Percentiles rank a stretch among this genome's conserved stretches.
phyloP scores from a whole-genome alignment of 345 rosid species.

The Dipteronia sinensis region DNA sequence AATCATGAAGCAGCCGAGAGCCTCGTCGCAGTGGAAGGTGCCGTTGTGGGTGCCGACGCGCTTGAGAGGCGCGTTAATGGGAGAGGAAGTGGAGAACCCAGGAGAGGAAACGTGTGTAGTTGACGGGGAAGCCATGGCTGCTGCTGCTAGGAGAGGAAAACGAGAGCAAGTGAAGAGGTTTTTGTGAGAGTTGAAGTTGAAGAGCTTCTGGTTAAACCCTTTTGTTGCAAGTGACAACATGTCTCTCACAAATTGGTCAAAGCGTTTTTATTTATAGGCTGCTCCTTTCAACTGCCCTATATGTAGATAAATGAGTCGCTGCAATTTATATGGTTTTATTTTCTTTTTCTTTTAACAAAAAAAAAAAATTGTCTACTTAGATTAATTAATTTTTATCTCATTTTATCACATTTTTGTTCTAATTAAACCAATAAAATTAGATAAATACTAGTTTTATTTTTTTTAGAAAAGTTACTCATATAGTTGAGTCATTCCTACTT shows the following conservation, averaged over 20 bases:
- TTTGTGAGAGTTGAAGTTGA: not conserved
- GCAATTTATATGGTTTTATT: not conserved
- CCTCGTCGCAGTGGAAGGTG: constrained; percentile 97
- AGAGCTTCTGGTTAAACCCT: not conserved
- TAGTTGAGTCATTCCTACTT: no score
- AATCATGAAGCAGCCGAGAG: constrained; percentile 98
- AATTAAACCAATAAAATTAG: no score
- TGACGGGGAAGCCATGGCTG: constrained; percentile 40
- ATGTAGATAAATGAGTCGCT: not conserved
- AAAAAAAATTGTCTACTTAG: not conserved
- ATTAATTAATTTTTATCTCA: not conserved
- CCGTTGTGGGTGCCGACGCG: constrained; percentile 95
- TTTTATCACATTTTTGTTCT: no score
- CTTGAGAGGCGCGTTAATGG: constrained; percentile 41
- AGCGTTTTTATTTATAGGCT: not conserved
- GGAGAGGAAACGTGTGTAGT: constrained; percentile 58
- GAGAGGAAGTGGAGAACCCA: constrained; percentile 49
- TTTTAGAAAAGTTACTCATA: no score
- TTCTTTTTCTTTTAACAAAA: no score
- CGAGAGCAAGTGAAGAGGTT: not conserved
- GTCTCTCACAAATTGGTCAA: not conserved
- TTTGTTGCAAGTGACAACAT: constrained; percentile 3
- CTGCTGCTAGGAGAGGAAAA: constrained; percentile 23
- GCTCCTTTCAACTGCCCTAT: not conserved
- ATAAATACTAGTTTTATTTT: no score